Evolutionary conservation across 2,329 filamentous ascomycete species (phyloP).

Genomic region (Aureobasidium sp.): DNA sequence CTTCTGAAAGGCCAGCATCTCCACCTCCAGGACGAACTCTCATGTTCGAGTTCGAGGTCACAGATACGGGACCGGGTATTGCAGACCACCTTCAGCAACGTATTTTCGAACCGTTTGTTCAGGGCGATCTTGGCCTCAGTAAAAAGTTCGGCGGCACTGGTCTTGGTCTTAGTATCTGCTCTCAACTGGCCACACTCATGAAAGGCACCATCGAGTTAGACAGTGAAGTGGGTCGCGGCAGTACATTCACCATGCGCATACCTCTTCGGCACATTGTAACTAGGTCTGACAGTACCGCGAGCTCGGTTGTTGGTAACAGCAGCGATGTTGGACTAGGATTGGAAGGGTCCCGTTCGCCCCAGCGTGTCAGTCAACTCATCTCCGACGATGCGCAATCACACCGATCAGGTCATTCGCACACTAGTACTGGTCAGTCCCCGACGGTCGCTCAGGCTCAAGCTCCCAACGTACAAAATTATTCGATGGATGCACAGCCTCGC

Average conservation of each 20-base stretch:
- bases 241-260: constrained; percentile 75
- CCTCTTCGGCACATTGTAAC: constrained; percentile 71
- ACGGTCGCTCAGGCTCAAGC: constrained; percentile 20
- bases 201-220: constrained; percentile 65
- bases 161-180: constrained; percentile 80
- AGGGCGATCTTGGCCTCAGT: constrained; percentile 82
- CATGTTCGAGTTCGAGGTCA: constrained; percentile 78
- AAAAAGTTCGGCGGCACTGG: constrained; percentile 89
- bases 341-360: constrained; percentile 17
- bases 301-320: constrained; percentile 26
- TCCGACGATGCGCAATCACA: constrained; percentile 12
- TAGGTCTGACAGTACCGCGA: constrained; percentile 49
- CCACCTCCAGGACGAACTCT: constrained; percentile 59
- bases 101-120: constrained; percentile 91
- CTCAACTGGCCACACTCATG: constrained; percentile 79
- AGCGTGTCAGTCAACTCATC: constrained; percentile 16
- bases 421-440: constrained; percentile 16
- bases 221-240: constrained; percentile 67
- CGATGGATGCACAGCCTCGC: constrained; percentile 64
- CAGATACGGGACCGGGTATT: constrained; percentile 84
- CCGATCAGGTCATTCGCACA: constrained; percentile 12
- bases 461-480: constrained; percentile 25
- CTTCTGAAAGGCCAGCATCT: constrained; percentile 30
- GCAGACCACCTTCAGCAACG: constrained; percentile 67
- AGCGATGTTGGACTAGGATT: constrained; percentile 24